phyloP scores from a whole-genome alignment of 2,329 filamentous ascomycete genomes.

The Neurospora crassa region DNA sequence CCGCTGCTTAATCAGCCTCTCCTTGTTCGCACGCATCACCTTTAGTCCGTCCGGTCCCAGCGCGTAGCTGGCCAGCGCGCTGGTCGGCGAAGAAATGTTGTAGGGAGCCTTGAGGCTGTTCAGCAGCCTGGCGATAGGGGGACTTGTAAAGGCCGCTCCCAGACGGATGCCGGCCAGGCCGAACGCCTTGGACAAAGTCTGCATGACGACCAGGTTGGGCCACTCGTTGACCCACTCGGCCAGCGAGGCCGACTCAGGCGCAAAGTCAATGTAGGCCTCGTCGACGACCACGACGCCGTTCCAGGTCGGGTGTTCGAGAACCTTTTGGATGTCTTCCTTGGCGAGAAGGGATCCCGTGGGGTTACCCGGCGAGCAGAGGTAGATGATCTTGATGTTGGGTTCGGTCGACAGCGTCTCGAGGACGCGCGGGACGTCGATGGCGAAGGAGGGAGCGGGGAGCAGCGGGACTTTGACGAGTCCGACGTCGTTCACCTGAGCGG shows the following conservation, averaged over 20 bases:
- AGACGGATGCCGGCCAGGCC: slow-evolving; percentile 89
- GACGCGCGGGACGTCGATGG: slow-evolving; percentile 62
- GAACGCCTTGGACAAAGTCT: slow-evolving; percentile 97
- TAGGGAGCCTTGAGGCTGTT: slow-evolving; percentile 96
- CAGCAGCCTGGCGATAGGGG: slow-evolving; percentile 65
- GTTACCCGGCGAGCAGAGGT: slow-evolving; percentile 92
- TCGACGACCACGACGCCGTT: slow-evolving; percentile 91
- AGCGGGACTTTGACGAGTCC: slow-evolving; percentile 79
- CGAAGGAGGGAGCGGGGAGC: slow-evolving; percentile 60
- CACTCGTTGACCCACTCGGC: slow-evolving; percentile 88
- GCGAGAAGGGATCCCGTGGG: slow-evolving; percentile 73
- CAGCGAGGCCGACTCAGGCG: slow-evolving; percentile 63
- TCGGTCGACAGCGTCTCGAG: slow-evolving; percentile 49
- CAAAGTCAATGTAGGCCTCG: slow-evolving; percentile 94
- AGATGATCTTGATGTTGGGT: slow-evolving; percentile 71
- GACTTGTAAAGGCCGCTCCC: slow-evolving; percentile 72
- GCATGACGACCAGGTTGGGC: slow-evolving; percentile 95
- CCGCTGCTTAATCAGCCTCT: slow-evolving; percentile 65
- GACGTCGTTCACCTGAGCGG: slow-evolving; percentile 89
- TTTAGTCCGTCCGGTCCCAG: slow-evolving; percentile 57
- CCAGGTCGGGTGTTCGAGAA: slow-evolving; percentile 84
- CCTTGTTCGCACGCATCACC: slow-evolving; percentile 62
- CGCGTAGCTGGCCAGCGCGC: slow-evolving; percentile 66
- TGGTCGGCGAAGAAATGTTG: slow-evolving; percentile 85
- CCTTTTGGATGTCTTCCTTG: slow-evolving; percentile 61